Evolutionary conservation across 1,284 basidiomycete genomes (phyloP), one percentile per base, ranked within the genome.

Genomic region (Ganoderma multipileum): DNA sequence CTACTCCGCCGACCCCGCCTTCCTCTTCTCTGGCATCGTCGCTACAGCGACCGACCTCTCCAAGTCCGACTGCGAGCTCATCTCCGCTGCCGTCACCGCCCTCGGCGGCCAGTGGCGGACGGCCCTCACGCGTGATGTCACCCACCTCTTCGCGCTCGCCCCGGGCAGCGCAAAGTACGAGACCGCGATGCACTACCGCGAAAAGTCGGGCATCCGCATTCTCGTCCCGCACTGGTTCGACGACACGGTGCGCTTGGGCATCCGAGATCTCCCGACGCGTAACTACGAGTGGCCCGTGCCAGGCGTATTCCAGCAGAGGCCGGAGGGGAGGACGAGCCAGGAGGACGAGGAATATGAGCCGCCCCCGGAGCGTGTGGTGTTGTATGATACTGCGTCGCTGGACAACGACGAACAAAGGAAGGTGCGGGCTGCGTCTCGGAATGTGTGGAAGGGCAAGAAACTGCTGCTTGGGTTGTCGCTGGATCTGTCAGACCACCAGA

Each of bases 181-280:
- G 30, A 89, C 88, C 0, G 91, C 91, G 3, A 80, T 92, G 74
- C 85, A 88, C 69, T 88, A 85, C 76, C 83, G 86, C 64, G 77
- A 84, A 3, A 79, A 83, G 66, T 89, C 88, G 0, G 79, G 81
- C 20, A 85, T 94, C 73, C 87, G 85, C 68, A 82, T 93, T 23
- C 76, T 95, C 9, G 83, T 93, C 0, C 93, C 93, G 0, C 92
- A 94, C 72, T 95, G 93, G 93, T 94, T 95, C 72, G 91, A 95
- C 73, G 94, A 96, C 71, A 87, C 87, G 14, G 86, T 95, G 50
- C 84, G 89, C 28, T 81, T 94, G 9, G 89, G 90, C 1, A 81
- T 85, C 28, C 81, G 86, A 14, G 81, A 83, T 6, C 81, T 94
- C 1, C 82, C 87, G 11, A 87, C 89, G 30, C 79, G 79, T 0